A percentile compares a stretch with the other conserved stretches of the same genome.
Conservation (phyloP, 805 yeast genomes). For the Ogataea saltuana region DNA sequence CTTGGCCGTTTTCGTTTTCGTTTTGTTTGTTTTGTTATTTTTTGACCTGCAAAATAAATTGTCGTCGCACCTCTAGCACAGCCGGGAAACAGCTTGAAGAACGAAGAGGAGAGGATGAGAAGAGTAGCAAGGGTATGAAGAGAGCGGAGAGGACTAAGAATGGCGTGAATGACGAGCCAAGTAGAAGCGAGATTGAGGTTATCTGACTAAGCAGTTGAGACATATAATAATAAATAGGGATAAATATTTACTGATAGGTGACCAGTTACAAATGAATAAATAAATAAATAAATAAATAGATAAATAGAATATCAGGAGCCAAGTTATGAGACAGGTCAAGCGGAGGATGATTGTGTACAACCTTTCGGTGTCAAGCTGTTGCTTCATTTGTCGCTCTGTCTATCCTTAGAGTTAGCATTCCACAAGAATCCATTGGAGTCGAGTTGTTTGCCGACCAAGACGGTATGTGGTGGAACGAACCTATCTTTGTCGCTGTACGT, state of each 20-base stretch:
- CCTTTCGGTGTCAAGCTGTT: too few species aligned
- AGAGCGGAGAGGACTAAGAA: too few species aligned
- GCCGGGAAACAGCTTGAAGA: background rate
- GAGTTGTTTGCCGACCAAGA: constrained; percentile 37
- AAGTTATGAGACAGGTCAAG: background rate
- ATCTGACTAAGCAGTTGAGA: background rate
- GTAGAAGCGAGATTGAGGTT: too few species aligned
- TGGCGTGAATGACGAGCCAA: background rate
- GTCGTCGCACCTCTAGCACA: background rate
- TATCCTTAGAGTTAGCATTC: constrained; percentile 35
- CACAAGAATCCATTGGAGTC: constrained; percentile 33
- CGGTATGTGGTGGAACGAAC: constrained; percentile 40
- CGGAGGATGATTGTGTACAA: too few species aligned
- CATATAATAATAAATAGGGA: background rate
- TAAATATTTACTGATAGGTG: constrained; percentile 1
- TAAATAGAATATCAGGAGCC: too few species aligned
- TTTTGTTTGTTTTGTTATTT: background rate
- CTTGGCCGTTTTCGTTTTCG: too few species aligned
- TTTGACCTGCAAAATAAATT: background rate
- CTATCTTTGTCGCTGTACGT: constrained; percentile 37
- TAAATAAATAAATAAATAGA: constrained; percentile 10
- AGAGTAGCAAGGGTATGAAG: background rate
- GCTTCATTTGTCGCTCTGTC: constrained; percentile 18
- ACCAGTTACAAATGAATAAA: constrained; percentile 1
- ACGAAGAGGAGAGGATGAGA: background rate